phyloP scores from a whole-genome alignment of 306 rosid species.

The Alnus glutinosa region DNA sequence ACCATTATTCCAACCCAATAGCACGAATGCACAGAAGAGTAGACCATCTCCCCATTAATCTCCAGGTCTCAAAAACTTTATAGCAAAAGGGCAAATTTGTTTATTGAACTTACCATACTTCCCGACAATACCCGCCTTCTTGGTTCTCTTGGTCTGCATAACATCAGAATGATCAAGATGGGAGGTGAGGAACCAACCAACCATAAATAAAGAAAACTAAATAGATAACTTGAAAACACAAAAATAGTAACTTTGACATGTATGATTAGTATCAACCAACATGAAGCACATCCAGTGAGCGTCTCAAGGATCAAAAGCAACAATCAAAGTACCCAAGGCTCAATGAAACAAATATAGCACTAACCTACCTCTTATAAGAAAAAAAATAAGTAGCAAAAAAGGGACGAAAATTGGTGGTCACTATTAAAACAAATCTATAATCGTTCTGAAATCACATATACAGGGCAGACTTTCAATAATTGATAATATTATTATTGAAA shows the following conservation, averaged over 20 bases:
- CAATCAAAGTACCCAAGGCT: background rate
- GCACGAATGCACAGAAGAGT: background rate
- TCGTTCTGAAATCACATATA: background rate
- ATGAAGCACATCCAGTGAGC: background rate
- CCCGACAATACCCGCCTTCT: constrained; percentile 90
- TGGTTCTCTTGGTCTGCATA: constrained; percentile 81
- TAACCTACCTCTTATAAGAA: background rate
- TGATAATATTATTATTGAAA: no score
- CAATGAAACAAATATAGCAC: background rate
- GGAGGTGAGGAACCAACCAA: background rate
- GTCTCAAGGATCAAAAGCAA: no score
- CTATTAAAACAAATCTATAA: background rate
- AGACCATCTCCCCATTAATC: background rate
- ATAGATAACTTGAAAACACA: background rate
- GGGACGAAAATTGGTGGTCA: background rate
- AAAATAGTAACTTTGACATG: background rate
- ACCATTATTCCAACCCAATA: background rate
- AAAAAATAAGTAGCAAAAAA: background rate
- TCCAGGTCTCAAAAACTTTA: background rate
- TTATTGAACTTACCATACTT: constrained; percentile 62
- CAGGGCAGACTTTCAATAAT: background rate
- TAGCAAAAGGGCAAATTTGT: background rate
- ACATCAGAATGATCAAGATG: background rate
- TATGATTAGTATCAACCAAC: background rate
- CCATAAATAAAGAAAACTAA: background rate